A percentile compares a stretch with the other conserved stretches of the same genome.
Evolutionary conservation across 208 protist species (phyloP).

Genomic region (Naegleria gruberi): DNA sequence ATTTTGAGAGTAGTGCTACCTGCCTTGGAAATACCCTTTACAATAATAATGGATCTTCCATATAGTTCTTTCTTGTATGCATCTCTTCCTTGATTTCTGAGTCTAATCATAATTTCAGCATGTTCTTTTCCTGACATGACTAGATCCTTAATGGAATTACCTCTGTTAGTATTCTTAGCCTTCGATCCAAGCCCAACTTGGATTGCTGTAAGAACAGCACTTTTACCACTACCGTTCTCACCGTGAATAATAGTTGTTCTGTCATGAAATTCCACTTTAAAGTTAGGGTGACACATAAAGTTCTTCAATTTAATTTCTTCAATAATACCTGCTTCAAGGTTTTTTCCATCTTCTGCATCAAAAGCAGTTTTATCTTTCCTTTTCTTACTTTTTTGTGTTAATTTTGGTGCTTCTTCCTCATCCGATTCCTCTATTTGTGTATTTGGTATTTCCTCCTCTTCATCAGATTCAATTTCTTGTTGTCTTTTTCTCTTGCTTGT

Average conservation of each 20-base stretch:
- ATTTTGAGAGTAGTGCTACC: neutral
- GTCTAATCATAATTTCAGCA: neutral
- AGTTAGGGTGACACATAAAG: slow-evolving; percentile 19
- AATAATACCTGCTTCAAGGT: slow-evolving; percentile 6
- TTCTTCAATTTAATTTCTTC: neutral
- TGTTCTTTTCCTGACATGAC: neutral
- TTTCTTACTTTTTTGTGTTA: neutral
- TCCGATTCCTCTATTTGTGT: too few species aligned
- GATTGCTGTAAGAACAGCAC: neutral
- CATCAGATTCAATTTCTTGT: too few species aligned
- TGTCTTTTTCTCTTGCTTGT: too few species aligned
- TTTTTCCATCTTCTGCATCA: neutral
- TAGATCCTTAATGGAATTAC: neutral
- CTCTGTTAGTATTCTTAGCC: slow-evolving; percentile 4
- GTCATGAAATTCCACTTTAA: slow-evolving; percentile 12
- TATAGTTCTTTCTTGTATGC: slow-evolving; percentile 9
- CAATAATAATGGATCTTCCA: slow-evolving; percentile 9
- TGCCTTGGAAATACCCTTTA: neutral
- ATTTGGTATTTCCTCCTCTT: too few species aligned
- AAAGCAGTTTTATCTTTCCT: neutral
- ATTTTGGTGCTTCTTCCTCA: too few species aligned
- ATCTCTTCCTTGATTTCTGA: slow-evolving; percentile 18
- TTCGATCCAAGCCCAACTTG: slow-evolving; percentile 2
- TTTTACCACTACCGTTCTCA: slow-evolving; percentile 16
- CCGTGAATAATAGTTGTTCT: neutral